Percentiles rank a stretch among this genome's conserved stretches.
phyloP scores from a whole-genome alignment of 83 land plant species.

The Larix sibirica region DNA sequence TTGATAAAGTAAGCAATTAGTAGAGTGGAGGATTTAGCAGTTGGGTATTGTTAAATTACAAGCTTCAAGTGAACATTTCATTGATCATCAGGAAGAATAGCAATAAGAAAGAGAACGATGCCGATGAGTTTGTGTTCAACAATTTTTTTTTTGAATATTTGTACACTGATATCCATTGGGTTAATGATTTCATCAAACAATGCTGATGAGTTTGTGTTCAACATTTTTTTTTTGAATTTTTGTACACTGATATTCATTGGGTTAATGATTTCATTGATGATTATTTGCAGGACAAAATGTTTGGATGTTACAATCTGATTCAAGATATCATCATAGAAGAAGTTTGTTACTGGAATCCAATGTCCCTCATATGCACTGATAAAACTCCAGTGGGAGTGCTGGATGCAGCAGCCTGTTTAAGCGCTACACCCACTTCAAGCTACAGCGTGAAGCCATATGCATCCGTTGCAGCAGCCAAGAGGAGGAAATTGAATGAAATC shows the following conservation, averaged over 20 bases:
- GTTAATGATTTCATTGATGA: no score
- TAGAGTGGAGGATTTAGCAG: neutral
- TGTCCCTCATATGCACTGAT: neutral
- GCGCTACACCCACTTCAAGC: constrained; percentile 4
- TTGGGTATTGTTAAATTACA: neutral
- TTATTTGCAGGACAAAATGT: constrained; percentile 47
- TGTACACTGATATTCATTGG: no score
- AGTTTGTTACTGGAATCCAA: neutral
- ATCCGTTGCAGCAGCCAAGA: neutral
- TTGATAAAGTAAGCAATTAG: constrained; percentile 40
- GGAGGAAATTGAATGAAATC: neutral
- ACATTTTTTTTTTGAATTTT: no score
- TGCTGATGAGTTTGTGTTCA: neutral
- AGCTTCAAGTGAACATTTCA: neutral
- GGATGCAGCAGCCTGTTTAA: constrained; percentile 30
- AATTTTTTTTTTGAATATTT: no score
- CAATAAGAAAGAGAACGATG: neutral
- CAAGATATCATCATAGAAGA: constrained; percentile 19
- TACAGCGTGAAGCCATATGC: constrained; percentile 3
- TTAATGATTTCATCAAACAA: neutral
- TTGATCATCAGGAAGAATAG: neutral
- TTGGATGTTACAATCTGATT: constrained; percentile 42
- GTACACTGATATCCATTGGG: no score
- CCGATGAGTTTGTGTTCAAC: neutral
- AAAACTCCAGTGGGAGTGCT: constrained; percentile 37